Base-by-base conservation (phyloP, 2,329 filamentous ascomycete genomes). In the Davidsoniella eucalypti region DNA sequence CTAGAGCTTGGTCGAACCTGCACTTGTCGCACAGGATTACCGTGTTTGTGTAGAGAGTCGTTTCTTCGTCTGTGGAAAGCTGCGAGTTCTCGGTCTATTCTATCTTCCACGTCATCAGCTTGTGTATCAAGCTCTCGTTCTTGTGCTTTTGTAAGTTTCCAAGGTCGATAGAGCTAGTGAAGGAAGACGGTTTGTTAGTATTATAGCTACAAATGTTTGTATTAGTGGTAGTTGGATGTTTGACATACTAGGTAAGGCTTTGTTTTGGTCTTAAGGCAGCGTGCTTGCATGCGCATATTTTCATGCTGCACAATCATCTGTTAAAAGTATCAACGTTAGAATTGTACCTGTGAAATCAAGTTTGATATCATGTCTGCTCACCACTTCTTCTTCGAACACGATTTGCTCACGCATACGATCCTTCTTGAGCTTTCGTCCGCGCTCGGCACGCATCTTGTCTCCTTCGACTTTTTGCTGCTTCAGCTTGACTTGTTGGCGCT, bases 121-220 rank as follows among this genome's bases (percentile, higher is more conserved):
- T 94, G 88, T 4, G 73, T 67, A 43, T 80, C 73, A 60, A 95
- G 84, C 9, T 64, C 69, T 4, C 78, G 73, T 62, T 88, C 77
- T 61, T 95, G 82, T 42, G 76, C 71, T 4, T 68, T 63, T 29
- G 76, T 78, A 51, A 84, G 70, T 57, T 87, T 79, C 82, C 84
- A 93, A 0, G 90, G 90, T 43, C 82, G 80, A 64, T 92, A 95
- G 63, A 83, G 90, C 87, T 94, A 33, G 50, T 5, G 16, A 49
- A 21, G 33, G 16, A 37, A 16, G 4, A 18, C 12, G 38, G n/a
- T 10, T 21, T 18, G 21, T 52, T 47, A 56, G 39, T 43, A 38
- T 16, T 2, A 26, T 33, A 44, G 33, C 23, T 17, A 26, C 18
- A 2, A 29, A 9, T 12, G 8, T 8, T 14, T 23, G 2, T 39